A percentile compares a stretch with the other conserved stretches of the same genome.
phyloP scores from a whole-genome alignment of 73 alveolate species.

The Diophrys sp. region DNA sequence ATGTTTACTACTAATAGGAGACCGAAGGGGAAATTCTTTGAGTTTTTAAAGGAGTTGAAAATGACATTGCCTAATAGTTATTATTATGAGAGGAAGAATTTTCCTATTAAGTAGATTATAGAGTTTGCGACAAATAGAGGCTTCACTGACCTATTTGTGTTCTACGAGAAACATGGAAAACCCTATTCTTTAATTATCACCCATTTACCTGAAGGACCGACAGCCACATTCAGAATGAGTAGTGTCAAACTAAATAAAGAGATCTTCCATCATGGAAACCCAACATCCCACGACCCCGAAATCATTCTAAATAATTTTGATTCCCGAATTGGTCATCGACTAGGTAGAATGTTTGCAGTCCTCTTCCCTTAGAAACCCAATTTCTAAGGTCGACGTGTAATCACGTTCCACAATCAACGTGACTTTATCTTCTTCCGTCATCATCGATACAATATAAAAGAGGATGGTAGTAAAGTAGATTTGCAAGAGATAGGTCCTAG shows the following conservation, averaged over 20 bases:
- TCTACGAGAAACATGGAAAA: conserved; percentile 90
- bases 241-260: conserved; percentile 84
- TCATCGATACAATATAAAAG: conserved; percentile 85
- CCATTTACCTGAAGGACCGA: conserved; percentile 99
- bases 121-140: conserved; percentile 86
- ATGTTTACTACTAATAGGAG: conserved; percentile 83
- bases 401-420: conserved; percentile 93
- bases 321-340: conserved; percentile 95
- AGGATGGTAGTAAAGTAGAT: conserved; percentile 74
- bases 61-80: conserved; percentile 72
- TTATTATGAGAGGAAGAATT: conserved; percentile 87
- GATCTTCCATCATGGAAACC: conserved; percentile 84
- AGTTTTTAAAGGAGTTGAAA: conserved; percentile 79
- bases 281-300: conserved; percentile 95
- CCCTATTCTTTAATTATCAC: conserved; percentile 79
- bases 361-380: conserved; percentile 93
- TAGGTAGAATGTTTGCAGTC: conserved; percentile 93
- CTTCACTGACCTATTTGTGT: conserved; percentile 89
- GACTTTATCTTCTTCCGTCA: conserved; percentile 95
- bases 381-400: conserved; percentile 80
- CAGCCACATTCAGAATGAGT: conserved; percentile 93
- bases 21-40: conserved; percentile 75
- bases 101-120: conserved; percentile 82
- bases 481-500: conserved; percentile 96
- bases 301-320: conserved; percentile 91